Evolutionary conservation across 495 filamentous ascomycete genomes (phyloP).

Genomic region (Letharia columbiana): DNA sequence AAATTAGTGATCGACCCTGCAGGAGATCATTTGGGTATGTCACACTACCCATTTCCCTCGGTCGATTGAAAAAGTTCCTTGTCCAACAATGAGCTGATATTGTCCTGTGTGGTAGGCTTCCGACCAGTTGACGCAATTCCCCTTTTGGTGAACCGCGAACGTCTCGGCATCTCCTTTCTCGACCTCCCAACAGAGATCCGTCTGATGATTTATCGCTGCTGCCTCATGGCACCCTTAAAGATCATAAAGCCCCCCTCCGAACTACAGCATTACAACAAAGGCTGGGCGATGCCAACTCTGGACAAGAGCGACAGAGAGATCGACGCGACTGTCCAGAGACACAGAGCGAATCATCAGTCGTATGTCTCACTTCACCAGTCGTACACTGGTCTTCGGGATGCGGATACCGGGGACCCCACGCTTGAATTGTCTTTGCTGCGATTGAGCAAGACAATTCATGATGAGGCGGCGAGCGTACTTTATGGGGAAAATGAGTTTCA

Average conservation of each 20-base stretch:
- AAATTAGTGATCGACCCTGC: not conserved
- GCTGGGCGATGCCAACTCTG: not conserved
- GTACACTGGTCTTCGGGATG: not conserved
- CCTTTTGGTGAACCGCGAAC: not conserved
- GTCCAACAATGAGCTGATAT: not conserved
- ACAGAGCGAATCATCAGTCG: not conserved
- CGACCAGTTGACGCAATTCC: not conserved
- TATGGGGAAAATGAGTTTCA: constrained; percentile 3
- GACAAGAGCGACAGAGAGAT: not conserved
- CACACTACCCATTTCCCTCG: not conserved
- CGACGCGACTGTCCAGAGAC: not conserved
- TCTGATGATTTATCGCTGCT: not conserved
- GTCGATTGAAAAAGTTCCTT: not conserved
- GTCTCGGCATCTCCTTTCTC: not conserved
- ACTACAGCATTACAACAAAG: not conserved
- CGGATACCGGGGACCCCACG: not conserved
- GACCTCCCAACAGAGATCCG: not conserved
- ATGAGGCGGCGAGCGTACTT: constrained; percentile 2
- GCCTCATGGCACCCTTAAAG: not conserved
- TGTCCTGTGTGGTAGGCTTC: not conserved
- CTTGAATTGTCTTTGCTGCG: not conserved
- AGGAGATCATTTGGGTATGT: not conserved
- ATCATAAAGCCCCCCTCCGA: not conserved
- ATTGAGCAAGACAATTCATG: constrained; percentile 1
- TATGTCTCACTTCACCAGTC: not conserved